These are phyloP conservation scores for Penicillium angulare DNA, from an alignment of 495 filamentous ascomycete species.

Conservation along the genomic window DNA sequence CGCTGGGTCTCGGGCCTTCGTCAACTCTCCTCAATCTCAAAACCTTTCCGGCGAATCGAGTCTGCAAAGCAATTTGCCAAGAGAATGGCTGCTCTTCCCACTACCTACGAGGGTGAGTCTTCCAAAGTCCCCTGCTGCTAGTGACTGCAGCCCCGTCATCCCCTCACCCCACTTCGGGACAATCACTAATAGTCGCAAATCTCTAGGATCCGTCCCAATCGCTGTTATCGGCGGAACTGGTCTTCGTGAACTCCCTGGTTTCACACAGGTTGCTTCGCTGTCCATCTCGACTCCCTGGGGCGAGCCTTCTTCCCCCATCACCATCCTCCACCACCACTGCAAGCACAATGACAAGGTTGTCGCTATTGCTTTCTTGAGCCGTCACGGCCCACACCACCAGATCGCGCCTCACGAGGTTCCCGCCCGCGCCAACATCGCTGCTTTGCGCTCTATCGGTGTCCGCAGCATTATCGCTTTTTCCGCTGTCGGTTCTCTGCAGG, in stretches of 20 bases:
- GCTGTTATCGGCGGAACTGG: slow-evolving; percentile 97
- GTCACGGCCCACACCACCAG: slow-evolving; percentile 86
- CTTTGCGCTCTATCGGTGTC: slow-evolving; percentile 84
- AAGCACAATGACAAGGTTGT: slow-evolving; percentile 54
- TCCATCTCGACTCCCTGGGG: slow-evolving; percentile 86
- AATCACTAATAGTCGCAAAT: slow-evolving; percentile 11
- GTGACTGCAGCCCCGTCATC: slow-evolving; percentile 5
- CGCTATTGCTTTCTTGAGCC: slow-evolving; percentile 89
- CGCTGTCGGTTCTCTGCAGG: slow-evolving; percentile 88
- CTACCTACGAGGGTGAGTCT: slow-evolving; percentile 52
- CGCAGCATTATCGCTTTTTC: slow-evolving; percentile 89
- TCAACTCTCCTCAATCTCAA: slow-evolving; percentile 27
- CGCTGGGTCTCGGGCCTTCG: slow-evolving; percentile 14
- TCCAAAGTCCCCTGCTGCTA: not conserved
- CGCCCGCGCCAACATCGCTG: slow-evolving; percentile 90
- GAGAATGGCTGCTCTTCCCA: slow-evolving; percentile 56
- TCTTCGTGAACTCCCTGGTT: slow-evolving; percentile 68
- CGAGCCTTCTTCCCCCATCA: slow-evolving; percentile 81
- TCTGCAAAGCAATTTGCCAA: slow-evolving; percentile 35
- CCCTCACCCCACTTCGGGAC: slow-evolving; percentile 18
- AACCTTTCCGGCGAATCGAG: slow-evolving; percentile 35
- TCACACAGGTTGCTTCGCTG: slow-evolving; percentile 76
- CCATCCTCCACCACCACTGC: slow-evolving; percentile 77
- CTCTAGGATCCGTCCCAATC: slow-evolving; percentile 74
- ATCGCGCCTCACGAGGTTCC: slow-evolving; percentile 90